Evolutionary conservation across 148 eudicot species (phyloP), one percentile per base, ranked within the genome.

Genomic region (Rhododendron vialii): DNA sequence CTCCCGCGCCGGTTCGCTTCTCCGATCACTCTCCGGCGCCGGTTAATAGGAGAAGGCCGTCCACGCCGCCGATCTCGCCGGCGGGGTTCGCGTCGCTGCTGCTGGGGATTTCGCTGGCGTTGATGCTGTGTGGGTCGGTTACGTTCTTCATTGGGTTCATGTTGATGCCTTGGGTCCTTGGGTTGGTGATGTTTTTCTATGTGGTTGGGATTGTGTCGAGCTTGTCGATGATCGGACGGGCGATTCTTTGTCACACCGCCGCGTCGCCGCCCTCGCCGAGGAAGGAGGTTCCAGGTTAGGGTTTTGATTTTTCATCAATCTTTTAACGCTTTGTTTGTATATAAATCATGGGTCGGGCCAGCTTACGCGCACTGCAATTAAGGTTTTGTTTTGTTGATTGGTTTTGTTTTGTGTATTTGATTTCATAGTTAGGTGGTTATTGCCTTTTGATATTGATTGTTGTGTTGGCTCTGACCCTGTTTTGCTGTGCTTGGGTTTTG

Each of bases 131-230:
- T 87, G 99, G 99, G 28, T 98, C 96, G 33, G 93, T 98, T 2
- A 98, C 99, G 28, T 97, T 97, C 80, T 95, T 94, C 22, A 90
- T 98, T 0, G 99, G 99, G 17, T 94, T 98, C 82, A 57, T 98
- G 90, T 86, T 98, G 94, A 91, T 98, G 92, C 99, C 99, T 1
- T 97, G 98, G 99, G 99, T 95, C 4, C 87, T 97, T 0, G 98
- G 98, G 1, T 84, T 95, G 76, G 95, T 94, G 55, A 89, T 97
- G 92, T 89, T 94, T 22, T 91, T 97, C 80, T 97, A 97, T 82
- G 88, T 97, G 85, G 98, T 94, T 35, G 99, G 98, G 28, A 78
- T 95, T 45, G 92, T 97, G 59, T 90, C 98, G 18, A 91, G 92
- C 80, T 35, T 95, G 36, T 90, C 95, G 9, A 89, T 97, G 90